Evolutionary conservation across 2,329 filamentous ascomycete genomes (phyloP).

Genomic region (Tolypocladium ovalisporum): DNA sequence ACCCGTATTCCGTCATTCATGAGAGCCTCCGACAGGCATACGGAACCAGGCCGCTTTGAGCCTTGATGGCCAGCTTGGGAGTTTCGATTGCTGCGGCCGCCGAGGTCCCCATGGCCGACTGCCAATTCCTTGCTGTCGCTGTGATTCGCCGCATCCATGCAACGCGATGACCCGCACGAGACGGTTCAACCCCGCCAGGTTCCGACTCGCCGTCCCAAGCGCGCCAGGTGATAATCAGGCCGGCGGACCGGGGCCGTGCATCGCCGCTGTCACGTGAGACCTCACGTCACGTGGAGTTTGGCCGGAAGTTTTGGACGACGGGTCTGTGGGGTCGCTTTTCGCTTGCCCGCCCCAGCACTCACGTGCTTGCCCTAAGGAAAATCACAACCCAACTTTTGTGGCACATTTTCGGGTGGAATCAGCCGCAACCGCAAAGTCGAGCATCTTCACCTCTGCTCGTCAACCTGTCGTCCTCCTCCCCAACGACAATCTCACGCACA

Average conservation of each 20-base stretch:
- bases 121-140: neutral
- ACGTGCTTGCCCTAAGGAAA: slow-evolving; percentile 32
- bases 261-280: neutral
- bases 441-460: slow-evolving; percentile 18
- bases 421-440: slow-evolving; percentile 16
- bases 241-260: neutral
- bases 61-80: too few relatives aligned
- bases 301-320: neutral
- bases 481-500: slow-evolving; percentile 23
- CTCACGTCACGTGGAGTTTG: neutral
- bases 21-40: too few relatives aligned
- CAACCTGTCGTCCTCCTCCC: slow-evolving; percentile 21
- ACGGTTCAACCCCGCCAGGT: neutral
- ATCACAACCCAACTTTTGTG: slow-evolving; percentile 23
- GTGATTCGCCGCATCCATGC: neutral
- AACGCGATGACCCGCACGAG: neutral
- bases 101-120: too few relatives aligned
- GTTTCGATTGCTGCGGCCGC: too few relatives aligned
- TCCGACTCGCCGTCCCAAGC: neutral
- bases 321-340: slow-evolving; percentile 4
- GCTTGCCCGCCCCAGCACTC: slow-evolving; percentile 17
- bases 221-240: too few relatives aligned
- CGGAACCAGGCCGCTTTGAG: neutral
- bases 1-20: too few relatives aligned
- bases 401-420: slow-evolving; percentile 20